Percentiles rank a stretch among this genome's conserved stretches.
Conservation (phyloP, 2,329 filamentous ascomycete species). For the Penicillium sclerotigenum region DNA sequence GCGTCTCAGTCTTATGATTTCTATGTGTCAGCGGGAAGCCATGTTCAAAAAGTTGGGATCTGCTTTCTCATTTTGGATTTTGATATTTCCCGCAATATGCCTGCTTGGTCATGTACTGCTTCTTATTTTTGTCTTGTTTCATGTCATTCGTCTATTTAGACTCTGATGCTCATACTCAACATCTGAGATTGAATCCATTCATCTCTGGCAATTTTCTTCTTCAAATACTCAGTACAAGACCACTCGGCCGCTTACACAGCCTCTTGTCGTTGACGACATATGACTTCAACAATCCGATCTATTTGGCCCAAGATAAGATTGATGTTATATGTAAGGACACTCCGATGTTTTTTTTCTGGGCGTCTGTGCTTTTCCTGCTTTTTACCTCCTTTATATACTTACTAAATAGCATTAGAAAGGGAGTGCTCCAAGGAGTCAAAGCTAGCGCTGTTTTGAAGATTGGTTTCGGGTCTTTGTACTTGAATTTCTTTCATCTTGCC, state of each 20-base stretch:
- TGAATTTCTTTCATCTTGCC: neutral
- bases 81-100: neutral
- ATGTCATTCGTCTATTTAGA: neutral
- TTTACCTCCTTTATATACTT: neutral
- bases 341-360: neutral
- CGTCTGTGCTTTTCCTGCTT: rapidly evolving
- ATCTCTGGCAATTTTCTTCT: neutral
- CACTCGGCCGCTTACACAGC: neutral
- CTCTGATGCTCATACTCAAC: neutral
- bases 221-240: neutral
- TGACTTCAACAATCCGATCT: neutral
- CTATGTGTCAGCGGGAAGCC: conserved; percentile 1
- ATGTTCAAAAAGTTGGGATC: neutral
- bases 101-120: neutral
- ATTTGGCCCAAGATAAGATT: neutral
- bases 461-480: neutral
- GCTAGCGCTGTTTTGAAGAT: neutral
- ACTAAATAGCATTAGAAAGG: neutral
- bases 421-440: neutral
- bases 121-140: neutral
- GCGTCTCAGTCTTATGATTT: conserved; percentile 2
- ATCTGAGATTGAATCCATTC: neutral
- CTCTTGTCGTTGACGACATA: neutral
- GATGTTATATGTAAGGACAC: neutral
- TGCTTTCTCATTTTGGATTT: neutral